Base-by-base conservation (phyloP, 495 filamentous ascomycete genomes). In the Aspergillus mulundensis region DNA sequence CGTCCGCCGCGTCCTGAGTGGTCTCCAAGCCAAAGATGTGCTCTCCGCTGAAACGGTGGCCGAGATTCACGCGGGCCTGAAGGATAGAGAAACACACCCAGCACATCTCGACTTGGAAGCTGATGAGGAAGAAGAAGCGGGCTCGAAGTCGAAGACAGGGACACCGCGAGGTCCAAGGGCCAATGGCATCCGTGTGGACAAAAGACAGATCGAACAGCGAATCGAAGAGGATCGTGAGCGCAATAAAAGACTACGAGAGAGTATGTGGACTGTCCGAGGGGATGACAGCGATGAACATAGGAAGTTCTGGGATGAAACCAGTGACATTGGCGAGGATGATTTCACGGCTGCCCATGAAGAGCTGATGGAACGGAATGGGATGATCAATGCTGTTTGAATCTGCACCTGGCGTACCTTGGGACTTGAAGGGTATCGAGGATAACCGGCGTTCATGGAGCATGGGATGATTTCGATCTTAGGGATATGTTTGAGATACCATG, bases 221-320 rank as follows among this genome's bases (percentile, higher is more conserved):
- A 97, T 98, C 58, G 95, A 98, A 59, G 94, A 98, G 66, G 94
- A 98, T 71, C 78, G 94, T 7, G 95, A 98, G 69, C 79, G 94
- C 39, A 95, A 97, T 71, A 97, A 97, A 76, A 75, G 94, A 36
- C 74, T 89, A 57, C 70, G 94, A 15, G 94, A 98, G 68, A 87
- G 81, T 60, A 92, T 93, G 66, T 97, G 95, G 94, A 87, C 89
- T 2, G 83, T 96, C 3, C 81, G 78, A 45, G 73, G 75, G 7
- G 77, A 78, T 30, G 75, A 82, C 39, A 70, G 67, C 2, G 83
- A 87, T 25, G 78, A 83, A 5, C 85, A 86, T 55, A 83, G 91
- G 54, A 83, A 83, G 64, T 65, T 90, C 50, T 90, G 84, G 82
- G 88, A 92, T 25, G 89, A 94, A 66, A 82, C 78, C 7, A 94